Base-by-base conservation (phyloP, 2,329 filamentous ascomycete genomes). In the Penicillium brevicompactum region DNA sequence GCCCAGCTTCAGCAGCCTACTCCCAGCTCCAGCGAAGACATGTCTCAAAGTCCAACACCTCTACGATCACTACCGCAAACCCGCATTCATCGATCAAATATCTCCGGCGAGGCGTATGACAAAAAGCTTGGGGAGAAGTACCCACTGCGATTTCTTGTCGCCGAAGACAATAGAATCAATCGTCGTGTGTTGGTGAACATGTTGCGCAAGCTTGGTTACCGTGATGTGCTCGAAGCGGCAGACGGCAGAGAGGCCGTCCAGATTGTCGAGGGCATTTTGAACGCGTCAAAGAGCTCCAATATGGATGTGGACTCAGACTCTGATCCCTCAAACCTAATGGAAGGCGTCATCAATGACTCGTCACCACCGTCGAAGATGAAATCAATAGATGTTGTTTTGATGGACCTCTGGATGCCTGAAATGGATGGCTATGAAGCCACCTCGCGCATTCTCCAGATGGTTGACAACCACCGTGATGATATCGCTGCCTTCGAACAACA, bases 391-490 rank as follows among this genome's bases (percentile, higher is more conserved):
- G 80, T 88, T 2, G 79, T 90, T 22, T 74, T 90, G 42, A 90
- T 90, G 87, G 87, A 90, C 70, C 79, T 90, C 9, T 90, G 87
- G 87, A 90, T 90, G 86, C 87, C 87, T 1, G 78, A 85, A 60
- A 86, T 90, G 78, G 87, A 90, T 65, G 87, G 87, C 1, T 90
- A 88, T 60, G 83, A 89, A 66, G 87, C 87, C 2, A 84, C 87
- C 0, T 79, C 83, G 63, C 76, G 78, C 45, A 90, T 90, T 42
- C 71, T 88, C 10, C 73, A 76, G 22, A 80, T 86, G 76, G 68
- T 77, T n/a, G 71, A 74, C 41, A 68, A 75, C 44, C 67, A 74
- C 38, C 66, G 67, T 18, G 56, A 64, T 27, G 64, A 67, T 44
- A 16, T 62, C 46, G 37, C 57, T 51, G 43, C 55, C 50, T 61